Evolutionary conservation across 495 filamentous ascomycete species (phyloP).

Genomic region (Staphylotrichum longicolle): DNA sequence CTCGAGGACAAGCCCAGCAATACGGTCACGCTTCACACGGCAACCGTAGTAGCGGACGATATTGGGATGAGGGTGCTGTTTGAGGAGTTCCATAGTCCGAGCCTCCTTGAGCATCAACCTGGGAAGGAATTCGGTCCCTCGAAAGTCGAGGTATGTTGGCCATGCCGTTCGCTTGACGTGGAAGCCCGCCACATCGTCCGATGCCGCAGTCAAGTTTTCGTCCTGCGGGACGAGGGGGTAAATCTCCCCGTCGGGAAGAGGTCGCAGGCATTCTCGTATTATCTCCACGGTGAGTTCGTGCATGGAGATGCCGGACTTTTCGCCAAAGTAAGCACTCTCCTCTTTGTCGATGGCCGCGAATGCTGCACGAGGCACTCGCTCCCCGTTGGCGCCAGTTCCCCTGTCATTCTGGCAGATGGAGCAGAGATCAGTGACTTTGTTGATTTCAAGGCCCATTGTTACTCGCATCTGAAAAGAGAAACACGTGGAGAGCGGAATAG

Average conservation of each 20-base stretch:
- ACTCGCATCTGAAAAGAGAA: no score
- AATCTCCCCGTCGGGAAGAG: background rate
- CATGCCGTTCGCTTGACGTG: background rate
- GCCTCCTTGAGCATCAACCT: background rate
- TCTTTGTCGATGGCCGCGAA: no score
- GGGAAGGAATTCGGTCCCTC: background rate
- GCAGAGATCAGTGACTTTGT: no score
- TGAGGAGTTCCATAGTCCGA: background rate
- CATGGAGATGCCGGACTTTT: no score
- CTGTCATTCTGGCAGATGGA: no score
- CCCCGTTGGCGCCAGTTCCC: no score
- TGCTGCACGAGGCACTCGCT: no score
- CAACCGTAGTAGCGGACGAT: conserved; percentile 27
- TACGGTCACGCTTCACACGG: conserved; percentile 25
- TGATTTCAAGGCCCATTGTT: no score
- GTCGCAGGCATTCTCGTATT: background rate
- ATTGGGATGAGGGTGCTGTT: conserved; percentile 35
- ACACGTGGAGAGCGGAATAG: no score
- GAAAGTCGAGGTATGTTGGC: background rate
- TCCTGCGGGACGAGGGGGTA: background rate
- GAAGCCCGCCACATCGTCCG: background rate
- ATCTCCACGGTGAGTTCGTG: background rate
- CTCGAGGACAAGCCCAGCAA: conserved; percentile 43
- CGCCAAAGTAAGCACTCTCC: no score
- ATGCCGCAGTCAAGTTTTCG: background rate